phyloP scores from a whole-genome alignment of 352 stramenopile genomes.

The Pythium volutum region DNA sequence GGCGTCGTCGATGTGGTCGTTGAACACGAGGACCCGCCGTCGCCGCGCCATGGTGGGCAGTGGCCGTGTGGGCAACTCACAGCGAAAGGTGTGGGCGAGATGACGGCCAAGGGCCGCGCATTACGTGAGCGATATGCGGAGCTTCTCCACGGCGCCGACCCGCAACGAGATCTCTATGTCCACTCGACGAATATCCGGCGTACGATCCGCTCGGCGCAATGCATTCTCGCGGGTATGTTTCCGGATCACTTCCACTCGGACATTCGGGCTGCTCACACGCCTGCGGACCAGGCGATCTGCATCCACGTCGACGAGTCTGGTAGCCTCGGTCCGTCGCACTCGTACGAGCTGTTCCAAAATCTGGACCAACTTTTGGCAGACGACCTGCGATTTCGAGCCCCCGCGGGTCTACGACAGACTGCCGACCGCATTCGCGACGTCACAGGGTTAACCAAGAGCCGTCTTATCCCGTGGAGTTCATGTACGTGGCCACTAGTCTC shows the following conservation, averaged over 20 bases:
- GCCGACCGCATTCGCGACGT: slow-evolving; percentile 43
- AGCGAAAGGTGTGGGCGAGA: slow-evolving; percentile 56
- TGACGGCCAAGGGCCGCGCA: slow-evolving; percentile 46
- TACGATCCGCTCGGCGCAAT: slow-evolving; percentile 71
- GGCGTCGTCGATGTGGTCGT: not conserved
- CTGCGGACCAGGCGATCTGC: slow-evolving; percentile 23
- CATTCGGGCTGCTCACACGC: not conserved
- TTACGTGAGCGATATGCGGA: slow-evolving; percentile 41
- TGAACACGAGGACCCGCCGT: slow-evolving; percentile 18
- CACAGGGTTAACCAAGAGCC: slow-evolving; percentile 33
- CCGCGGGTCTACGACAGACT: slow-evolving; percentile 33
- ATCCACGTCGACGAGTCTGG: slow-evolving; percentile 54
- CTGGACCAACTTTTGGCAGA: slow-evolving; percentile 46
- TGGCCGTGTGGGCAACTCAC: slow-evolving; percentile 80
- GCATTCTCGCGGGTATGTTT: slow-evolving; percentile 65
- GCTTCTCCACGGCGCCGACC: slow-evolving; percentile 36
- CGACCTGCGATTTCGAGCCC: slow-evolving; percentile 49
- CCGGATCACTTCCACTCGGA: slow-evolving; percentile 38
- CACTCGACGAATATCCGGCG: slow-evolving; percentile 76
- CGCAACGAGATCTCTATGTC: slow-evolving; percentile 49
- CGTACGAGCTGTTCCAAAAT: slow-evolving; percentile 59
- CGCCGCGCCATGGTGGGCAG: slow-evolving; percentile 50
- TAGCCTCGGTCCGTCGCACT: slow-evolving; percentile 54
- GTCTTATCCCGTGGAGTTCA: slow-evolving; percentile 61
- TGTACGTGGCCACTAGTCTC: slow-evolving; percentile 32